Evolutionary conservation across 1,284 basidiomycete genomes (phyloP), one percentile per base, ranked within the genome.

Genomic region (Sutorius eximius): DNA sequence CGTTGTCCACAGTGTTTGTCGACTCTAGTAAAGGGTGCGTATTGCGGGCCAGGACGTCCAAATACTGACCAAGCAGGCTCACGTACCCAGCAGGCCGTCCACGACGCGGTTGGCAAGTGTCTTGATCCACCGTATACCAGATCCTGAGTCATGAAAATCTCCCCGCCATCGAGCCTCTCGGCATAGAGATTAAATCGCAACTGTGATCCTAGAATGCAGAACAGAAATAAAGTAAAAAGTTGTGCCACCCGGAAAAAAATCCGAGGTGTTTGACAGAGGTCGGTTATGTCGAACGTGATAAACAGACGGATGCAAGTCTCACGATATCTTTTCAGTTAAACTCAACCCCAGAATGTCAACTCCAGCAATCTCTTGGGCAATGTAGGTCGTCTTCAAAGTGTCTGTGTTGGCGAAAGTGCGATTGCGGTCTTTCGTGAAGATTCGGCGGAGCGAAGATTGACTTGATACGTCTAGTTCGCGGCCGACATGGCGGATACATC

Each of bases 251-350:
- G 7, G 18, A 18, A 61, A 50, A 48, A 46, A 30, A 34, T 10
- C 51, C 41, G 61, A 18, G 9, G 27, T 41, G 43, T 61, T 63
- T 61, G 61, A 64, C 59, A 61, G 40, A 55, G 59, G 55, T 60
- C 34, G 15, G 30, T 56, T 33, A 8, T 32, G 59, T 58, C 48
- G 60, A 56, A 27, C 30, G 40, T 18, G 42, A 60, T 42, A 60
- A 62, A 57, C 37, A 52, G 22, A 45, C 20, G 42, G 34, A 42
- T 24, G 42, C 32, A 59, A 51, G 33, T 61, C 61, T 61, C 59
- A 61, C 56, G 61, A 64, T 46, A 27, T 37, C 34, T 34, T 48
- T 56, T 37, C 44, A 46, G 45, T 45, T n/a, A 13, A 40, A 41
- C 30, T 15, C 30, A 15, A 37, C 27, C 24, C 52, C 22, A 13